These are phyloP conservation scores for Geotrichum europaeum DNA, from an alignment of 1,139 yeast genomes.

Conservation along the genomic window DNA sequence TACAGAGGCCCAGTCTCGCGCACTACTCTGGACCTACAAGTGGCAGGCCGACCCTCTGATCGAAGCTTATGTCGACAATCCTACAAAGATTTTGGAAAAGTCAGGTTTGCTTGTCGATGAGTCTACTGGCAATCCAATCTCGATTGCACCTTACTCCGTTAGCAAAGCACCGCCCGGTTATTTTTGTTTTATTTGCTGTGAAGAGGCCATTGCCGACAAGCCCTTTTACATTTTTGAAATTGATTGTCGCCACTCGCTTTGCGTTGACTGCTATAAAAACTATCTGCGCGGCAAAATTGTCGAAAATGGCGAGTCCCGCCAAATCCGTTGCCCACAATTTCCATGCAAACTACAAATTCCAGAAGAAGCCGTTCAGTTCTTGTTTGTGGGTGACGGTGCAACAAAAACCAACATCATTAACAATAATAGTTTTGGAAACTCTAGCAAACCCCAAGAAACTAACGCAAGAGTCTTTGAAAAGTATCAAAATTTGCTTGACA, in stretches of 20 bases:
- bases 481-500: conserved; percentile 30
- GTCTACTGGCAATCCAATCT: conserved; percentile 14
- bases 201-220: conserved; percentile 33
- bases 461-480: conserved; percentile 15
- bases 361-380: conserved; percentile 35
- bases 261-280: conserved; percentile 58
- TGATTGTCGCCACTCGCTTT: conserved; percentile 65
- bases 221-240: conserved; percentile 45
- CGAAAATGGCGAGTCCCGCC: conserved; percentile 44
- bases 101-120: conserved; percentile 43
- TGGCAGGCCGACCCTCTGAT: conserved; percentile 75
- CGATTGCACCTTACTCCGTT: conserved; percentile 19
- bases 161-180: conserved; percentile 35
- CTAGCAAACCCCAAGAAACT: background rate
- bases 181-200: conserved; percentile 68
- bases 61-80: conserved; percentile 58
- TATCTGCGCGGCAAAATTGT: conserved; percentile 50
- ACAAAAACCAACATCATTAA: background rate
- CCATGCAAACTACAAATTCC: conserved; percentile 34
- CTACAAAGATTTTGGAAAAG: conserved; percentile 39
- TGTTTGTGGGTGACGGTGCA: conserved; percentile 30
- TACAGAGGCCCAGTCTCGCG: conserved; percentile 41
- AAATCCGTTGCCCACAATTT: conserved; percentile 58
- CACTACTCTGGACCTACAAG: conserved; percentile 53
- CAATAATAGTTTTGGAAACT: conserved; percentile 1